Conservation (phyloP, 352 stramenopile species). For the Globisporangium emineosum region DNA sequence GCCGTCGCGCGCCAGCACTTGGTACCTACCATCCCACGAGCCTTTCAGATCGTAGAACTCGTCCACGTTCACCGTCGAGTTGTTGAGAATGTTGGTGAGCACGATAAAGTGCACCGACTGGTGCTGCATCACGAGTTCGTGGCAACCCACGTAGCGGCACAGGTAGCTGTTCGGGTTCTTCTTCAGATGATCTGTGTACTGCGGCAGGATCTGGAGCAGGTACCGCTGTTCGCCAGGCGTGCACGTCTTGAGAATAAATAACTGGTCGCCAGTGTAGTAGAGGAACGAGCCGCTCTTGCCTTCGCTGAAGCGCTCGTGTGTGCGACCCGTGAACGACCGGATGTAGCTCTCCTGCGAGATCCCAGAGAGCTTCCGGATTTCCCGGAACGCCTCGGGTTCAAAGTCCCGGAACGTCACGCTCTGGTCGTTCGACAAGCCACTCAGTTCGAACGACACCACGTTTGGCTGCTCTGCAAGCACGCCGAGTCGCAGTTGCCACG, state of each 20-base stretch:
- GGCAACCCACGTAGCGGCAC: slow-evolving; percentile 86
- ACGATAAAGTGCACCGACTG: slow-evolving; percentile 87
- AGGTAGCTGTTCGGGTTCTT: slow-evolving; percentile 86
- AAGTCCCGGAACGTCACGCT: slow-evolving; percentile 83
- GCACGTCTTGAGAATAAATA: slow-evolving; percentile 89
- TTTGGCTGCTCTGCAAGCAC: slow-evolving; percentile 41
- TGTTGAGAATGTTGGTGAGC: slow-evolving; percentile 88
- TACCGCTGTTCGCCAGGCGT: slow-evolving; percentile 81
- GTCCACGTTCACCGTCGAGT: slow-evolving; percentile 79
- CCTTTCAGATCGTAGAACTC: slow-evolving; percentile 90
- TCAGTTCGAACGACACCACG: slow-evolving; percentile 70
- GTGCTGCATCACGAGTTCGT: slow-evolving; percentile 85
- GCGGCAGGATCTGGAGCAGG: slow-evolving; percentile 81
- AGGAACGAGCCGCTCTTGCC: slow-evolving; percentile 89
- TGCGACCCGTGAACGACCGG: slow-evolving; percentile 73
- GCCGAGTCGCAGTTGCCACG: slow-evolving; percentile 54
- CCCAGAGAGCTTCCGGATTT: slow-evolving; percentile 76
- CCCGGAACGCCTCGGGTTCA: slow-evolving; percentile 73
- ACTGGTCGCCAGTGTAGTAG: slow-evolving; percentile 87
- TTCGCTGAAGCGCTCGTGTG: slow-evolving; percentile 86
- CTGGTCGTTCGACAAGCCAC: slow-evolving; percentile 55
- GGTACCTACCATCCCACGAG: slow-evolving; percentile 86
- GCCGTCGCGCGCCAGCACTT: slow-evolving; percentile 51
- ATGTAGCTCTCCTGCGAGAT: slow-evolving; percentile 78
- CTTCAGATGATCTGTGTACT: slow-evolving; percentile 82